Evolutionary conservation across 2,329 filamentous ascomycete genomes (phyloP).

Genomic region (Cordyceps javanica): DNA sequence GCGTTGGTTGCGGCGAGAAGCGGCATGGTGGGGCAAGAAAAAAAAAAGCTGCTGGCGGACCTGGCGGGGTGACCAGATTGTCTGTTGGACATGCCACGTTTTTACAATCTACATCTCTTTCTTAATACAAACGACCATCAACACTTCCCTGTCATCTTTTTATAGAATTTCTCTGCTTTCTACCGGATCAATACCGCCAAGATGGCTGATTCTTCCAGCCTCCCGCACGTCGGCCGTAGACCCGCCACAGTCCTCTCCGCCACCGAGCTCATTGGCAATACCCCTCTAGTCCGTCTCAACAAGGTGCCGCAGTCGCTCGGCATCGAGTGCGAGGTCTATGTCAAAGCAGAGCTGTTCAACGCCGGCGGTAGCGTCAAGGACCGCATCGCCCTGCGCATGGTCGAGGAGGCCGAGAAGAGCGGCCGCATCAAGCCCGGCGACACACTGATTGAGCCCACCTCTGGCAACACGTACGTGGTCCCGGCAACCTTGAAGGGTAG

Average conservation of each 20-base stretch:
- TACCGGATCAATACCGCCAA: neutral
- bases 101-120: neutral
- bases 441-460: conserved; percentile 95
- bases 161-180: neutral
- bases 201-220: conserved; percentile 12
- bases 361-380: conserved; percentile 92
- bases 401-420: conserved; percentile 85
- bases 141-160: neutral
- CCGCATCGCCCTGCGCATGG: conserved; percentile 92
- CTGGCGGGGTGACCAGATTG: conserved; percentile 1
- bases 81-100: neutral
- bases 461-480: conserved; percentile 72
- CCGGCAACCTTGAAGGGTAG: neutral
- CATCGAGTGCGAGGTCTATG: conserved; percentile 83
- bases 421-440: conserved; percentile 96
- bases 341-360: conserved; percentile 90
- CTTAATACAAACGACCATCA: neutral
- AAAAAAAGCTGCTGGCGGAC: conserved; percentile 1
- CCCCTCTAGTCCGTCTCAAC: conserved; percentile 90
- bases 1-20: conserved; percentile 5
- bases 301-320: conserved; percentile 87
- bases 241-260: conserved; percentile 51
- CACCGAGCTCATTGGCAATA: conserved; percentile 88
- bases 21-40: conserved; percentile 5
- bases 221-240: conserved; percentile 27